Conservation (phyloP, 768 basidiomycete genomes). For the Lactarius sanguifluus region DNA sequence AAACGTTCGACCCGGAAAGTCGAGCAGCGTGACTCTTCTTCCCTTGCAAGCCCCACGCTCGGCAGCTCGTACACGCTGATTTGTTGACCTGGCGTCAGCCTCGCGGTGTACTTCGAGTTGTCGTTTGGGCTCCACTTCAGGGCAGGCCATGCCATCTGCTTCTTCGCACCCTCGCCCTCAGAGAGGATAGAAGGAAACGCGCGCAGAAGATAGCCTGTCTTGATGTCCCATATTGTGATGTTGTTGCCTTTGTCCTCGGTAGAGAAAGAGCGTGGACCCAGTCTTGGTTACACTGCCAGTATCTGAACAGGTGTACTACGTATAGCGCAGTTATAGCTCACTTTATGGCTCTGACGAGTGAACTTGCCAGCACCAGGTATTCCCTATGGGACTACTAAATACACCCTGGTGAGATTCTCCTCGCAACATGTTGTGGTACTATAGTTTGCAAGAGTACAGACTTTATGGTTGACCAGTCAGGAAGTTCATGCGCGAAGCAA, state of each 20-base stretch:
- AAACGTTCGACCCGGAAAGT: conserved; percentile 80
- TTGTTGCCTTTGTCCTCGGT: conserved; percentile 96
- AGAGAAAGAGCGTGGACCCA: conserved; percentile 82
- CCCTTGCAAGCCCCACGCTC: conserved; percentile 87
- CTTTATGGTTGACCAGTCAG: no score
- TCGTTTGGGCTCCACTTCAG: conserved; percentile 98
- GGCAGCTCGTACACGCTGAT: conserved; percentile 97
- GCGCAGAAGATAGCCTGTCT: conserved; percentile 86
- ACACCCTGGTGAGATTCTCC: no score
- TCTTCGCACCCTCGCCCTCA: conserved; percentile 66
- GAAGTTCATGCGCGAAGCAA: no score
- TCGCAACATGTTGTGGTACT: no score
- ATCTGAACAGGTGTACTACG: no score
- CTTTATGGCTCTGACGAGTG: no score
- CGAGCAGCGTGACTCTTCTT: conserved; percentile 93
- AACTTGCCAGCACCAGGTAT: no score
- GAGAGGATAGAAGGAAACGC: conserved; percentile 75
- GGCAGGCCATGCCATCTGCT: conserved; percentile 91
- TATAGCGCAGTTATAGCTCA: no score
- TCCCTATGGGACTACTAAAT: no score
- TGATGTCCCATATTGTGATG: conserved; percentile 98
- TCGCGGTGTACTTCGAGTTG: conserved; percentile 88
- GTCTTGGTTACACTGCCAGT: no score
- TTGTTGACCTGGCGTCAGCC: conserved; percentile 85
- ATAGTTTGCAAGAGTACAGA: no score